Conservation (phyloP, 305 asterid genomes). For the Caryopteris hybrid region DNA sequence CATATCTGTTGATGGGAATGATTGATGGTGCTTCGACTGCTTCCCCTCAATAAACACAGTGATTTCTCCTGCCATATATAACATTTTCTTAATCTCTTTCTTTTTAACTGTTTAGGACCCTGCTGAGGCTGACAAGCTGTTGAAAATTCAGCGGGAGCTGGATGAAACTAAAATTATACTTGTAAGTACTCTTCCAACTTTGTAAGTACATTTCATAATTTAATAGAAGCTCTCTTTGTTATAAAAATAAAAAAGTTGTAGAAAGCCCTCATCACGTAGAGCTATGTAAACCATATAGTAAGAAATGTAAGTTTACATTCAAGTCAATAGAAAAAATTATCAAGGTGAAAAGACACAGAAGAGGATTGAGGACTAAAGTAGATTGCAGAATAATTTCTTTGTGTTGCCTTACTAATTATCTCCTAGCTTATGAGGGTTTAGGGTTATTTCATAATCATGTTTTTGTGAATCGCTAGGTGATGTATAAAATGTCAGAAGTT, state of each 20-base stretch:
- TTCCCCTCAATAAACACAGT: not conserved
- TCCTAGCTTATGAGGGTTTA: not conserved
- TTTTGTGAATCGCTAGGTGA: not conserved
- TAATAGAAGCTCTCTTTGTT: no score
- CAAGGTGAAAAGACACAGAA: not conserved
- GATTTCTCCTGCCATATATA: not conserved
- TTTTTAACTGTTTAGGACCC: constrained; percentile 56
- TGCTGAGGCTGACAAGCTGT: constrained; percentile 95
- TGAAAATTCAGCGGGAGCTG: constrained; percentile 87
- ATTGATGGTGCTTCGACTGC: not conserved
- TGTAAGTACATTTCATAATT: no score
- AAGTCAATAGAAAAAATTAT: not conserved
- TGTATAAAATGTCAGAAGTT: no score
- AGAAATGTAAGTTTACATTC: not conserved
- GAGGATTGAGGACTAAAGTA: not conserved
- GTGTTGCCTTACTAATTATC: not conserved
- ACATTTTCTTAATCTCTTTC: constrained; percentile 2
- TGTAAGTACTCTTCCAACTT: constrained; percentile 42
- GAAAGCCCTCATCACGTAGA: no score
- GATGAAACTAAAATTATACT: constrained; percentile 97
- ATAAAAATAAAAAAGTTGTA: no score
- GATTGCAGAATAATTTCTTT: not conserved
- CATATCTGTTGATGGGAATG: not conserved
- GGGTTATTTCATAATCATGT: not conserved
- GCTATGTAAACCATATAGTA: not conserved